These are phyloP conservation scores for Aspergillus proliferans DNA, from an alignment of 2,329 filamentous ascomycete species.

Conservation along the genomic window DNA sequence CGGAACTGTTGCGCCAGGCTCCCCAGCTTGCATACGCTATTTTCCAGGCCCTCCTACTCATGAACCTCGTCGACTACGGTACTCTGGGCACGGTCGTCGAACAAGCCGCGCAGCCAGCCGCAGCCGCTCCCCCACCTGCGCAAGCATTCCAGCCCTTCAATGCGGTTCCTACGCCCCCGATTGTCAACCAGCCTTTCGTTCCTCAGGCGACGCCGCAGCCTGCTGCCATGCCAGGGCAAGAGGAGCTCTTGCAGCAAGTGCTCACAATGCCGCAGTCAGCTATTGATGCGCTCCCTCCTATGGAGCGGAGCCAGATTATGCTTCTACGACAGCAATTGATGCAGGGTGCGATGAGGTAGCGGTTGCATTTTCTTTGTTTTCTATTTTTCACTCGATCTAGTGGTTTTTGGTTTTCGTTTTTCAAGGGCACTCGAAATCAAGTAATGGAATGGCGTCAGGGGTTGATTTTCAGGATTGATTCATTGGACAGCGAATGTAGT, in stretches of 20 bases:
- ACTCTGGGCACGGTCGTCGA: conserved; percentile 78
- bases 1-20: conserved; percentile 77
- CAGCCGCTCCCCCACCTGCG: conserved; percentile 31
- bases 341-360: conserved; percentile 32
- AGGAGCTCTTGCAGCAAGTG: conserved; percentile 72
- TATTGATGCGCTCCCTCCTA: conserved; percentile 71
- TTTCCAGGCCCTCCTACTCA: conserved; percentile 86
- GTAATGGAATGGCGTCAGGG: conserved; percentile 3
- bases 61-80: conserved; percentile 83
- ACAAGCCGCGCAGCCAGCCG: conserved; percentile 41
- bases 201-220: conserved; percentile 42
- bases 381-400: conserved; percentile 1
- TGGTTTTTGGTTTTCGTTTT: neutral
- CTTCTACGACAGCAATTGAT: conserved; percentile 62
- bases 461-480: neutral
- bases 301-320: conserved; percentile 73
- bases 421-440: neutral
- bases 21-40: conserved; percentile 92
- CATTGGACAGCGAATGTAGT: conserved; percentile 5
- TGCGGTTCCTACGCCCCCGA: conserved; percentile 44
- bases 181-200: conserved; percentile 36
- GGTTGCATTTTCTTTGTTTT: neutral
- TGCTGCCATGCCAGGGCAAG: conserved; percentile 52
- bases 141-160: conserved; percentile 34
- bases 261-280: conserved; percentile 72